These are phyloP conservation scores for Leptomonas seymouri DNA, from an alignment of 208 protist species.

Conservation along the genomic window DNA sequence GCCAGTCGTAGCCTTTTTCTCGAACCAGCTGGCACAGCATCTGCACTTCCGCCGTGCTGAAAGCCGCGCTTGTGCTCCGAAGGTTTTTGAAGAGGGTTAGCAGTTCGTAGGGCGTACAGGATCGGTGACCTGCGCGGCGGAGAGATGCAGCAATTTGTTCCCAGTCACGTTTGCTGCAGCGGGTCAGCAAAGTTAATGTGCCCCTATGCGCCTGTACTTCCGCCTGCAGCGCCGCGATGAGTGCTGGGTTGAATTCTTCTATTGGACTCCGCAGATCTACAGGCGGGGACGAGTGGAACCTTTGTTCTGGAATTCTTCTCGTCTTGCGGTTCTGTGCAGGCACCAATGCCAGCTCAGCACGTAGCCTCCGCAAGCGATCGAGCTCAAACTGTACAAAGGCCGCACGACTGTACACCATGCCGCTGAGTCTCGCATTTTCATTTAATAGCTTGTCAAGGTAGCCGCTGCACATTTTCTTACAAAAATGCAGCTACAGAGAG, in stretches of 20 bases:
- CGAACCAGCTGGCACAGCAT: constrained; percentile 26
- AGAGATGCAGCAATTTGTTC: constrained; percentile 5
- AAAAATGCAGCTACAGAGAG: too few species aligned
- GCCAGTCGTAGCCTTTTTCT: constrained; percentile 34
- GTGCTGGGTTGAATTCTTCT: not conserved
- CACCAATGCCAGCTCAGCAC: constrained; percentile 1
- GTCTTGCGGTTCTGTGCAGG: constrained; percentile 4
- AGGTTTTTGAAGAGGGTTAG: constrained; percentile 3
- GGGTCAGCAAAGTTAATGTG: not conserved
- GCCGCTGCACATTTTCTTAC: not conserved
- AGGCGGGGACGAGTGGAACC: not conserved
- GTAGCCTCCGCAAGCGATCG: constrained; percentile 14
- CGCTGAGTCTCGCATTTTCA: constrained; percentile 7
- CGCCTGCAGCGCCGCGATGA: not conserved
- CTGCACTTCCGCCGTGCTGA: constrained; percentile 29
- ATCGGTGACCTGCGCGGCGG: not conserved
- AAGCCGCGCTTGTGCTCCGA: not conserved
- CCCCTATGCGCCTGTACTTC: not conserved
- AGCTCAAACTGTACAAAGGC: constrained; percentile 14
- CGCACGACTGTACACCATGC: not conserved
- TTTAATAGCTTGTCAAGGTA: not conserved
- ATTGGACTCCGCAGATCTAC: not conserved
- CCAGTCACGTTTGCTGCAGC: not conserved
- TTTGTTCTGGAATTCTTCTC: not conserved
- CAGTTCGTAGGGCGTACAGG: constrained; percentile 13